Conservation (phyloP, 2,329 filamentous ascomycete species). For the Aureobasidium sp. region DNA sequence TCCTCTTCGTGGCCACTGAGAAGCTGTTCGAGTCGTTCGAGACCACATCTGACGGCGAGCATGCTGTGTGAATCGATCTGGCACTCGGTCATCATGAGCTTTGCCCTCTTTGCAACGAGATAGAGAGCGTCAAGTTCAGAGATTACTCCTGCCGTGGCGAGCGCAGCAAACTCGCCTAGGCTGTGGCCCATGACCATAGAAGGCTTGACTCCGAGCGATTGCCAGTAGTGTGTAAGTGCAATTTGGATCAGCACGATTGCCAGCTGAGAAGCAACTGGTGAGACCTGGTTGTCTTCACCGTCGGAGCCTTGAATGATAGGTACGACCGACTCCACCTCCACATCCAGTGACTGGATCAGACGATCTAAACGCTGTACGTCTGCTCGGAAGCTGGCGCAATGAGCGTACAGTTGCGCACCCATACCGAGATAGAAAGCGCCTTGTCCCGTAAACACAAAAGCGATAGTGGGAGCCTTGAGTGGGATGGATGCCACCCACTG, state of each 20-base stretch:
- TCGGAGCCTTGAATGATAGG: no score
- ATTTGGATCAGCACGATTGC: slow-evolving; percentile 37
- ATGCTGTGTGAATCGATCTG: not conserved
- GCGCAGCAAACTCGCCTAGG: slow-evolving; percentile 36
- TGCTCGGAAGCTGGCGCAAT: not conserved
- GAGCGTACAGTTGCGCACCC: slow-evolving; percentile 27
- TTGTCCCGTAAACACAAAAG: slow-evolving; percentile 37
- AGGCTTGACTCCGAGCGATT: slow-evolving; percentile 26
- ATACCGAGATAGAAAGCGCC: slow-evolving; percentile 26
- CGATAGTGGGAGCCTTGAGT: slow-evolving; percentile 22
- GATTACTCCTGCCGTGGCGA: slow-evolving; percentile 31
- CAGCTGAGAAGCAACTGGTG: slow-evolving; percentile 31
- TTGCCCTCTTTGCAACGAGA: slow-evolving; percentile 31
- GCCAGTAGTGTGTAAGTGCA: slow-evolving; percentile 28
- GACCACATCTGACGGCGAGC: not conserved
- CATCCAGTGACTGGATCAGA: no score
- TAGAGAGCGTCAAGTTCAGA: slow-evolving; percentile 29
- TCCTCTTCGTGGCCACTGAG: not conserved
- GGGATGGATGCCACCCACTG: no score
- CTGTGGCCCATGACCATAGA: slow-evolving; percentile 27
- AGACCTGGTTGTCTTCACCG: no score
- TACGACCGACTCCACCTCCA: no score
- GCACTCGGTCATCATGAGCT: not conserved
- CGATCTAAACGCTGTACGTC: slow-evolving; percentile 26
- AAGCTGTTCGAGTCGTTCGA: not conserved